phyloP scores from a whole-genome alignment of 1,139 yeast genomes.

The Scheffersomyces stambukii region DNA sequence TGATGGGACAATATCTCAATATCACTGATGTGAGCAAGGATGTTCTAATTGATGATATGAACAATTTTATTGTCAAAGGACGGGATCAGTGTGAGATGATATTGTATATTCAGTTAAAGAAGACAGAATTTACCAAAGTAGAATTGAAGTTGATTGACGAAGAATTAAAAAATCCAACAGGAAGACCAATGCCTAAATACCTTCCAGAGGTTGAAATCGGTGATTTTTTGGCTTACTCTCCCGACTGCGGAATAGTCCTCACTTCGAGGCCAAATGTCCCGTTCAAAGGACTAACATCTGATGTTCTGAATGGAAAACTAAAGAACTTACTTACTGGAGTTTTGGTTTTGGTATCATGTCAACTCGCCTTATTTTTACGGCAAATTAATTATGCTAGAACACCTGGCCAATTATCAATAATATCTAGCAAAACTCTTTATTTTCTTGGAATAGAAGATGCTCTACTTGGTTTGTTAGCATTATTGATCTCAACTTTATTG shows the following conservation, averaged over 20 bases:
- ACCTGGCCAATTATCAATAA: conserved; percentile 62
- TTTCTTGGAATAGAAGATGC: conserved; percentile 77
- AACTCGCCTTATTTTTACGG: conserved; percentile 33
- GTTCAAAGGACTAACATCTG: conserved; percentile 57
- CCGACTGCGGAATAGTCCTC: conserved; percentile 75
- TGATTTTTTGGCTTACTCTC: conserved; percentile 68
- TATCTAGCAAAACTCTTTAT: conserved; percentile 38
- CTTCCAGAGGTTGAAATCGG: conserved; percentile 55
- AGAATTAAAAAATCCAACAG: conserved; percentile 67
- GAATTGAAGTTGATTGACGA: conserved; percentile 63
- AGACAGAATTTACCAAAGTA: conserved; percentile 48
- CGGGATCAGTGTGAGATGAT: conserved; percentile 68
- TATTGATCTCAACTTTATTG: conserved; percentile 54
- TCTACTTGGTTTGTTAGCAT: conserved; percentile 55
- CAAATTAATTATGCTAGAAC: conserved; percentile 73
- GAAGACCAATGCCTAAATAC: conserved; percentile 58
- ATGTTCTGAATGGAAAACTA: conserved; percentile 40
- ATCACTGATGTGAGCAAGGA: conserved; percentile 34
- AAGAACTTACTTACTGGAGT: conserved; percentile 47
- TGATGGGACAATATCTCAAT: conserved; percentile 37
- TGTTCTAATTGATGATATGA: conserved; percentile 35
- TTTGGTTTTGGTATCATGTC: conserved; percentile 36
- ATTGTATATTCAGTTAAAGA: conserved; percentile 61
- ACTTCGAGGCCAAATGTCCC: conserved; percentile 23
- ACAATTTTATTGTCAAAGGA: conserved; percentile 30